A percentile compares a stretch with the other conserved stretches of the same genome.
These are phyloP conservation scores for Epichloe gansuensis DNA, from an alignment of 2,329 filamentous ascomycete species.

Conservation along the genomic window DNA sequence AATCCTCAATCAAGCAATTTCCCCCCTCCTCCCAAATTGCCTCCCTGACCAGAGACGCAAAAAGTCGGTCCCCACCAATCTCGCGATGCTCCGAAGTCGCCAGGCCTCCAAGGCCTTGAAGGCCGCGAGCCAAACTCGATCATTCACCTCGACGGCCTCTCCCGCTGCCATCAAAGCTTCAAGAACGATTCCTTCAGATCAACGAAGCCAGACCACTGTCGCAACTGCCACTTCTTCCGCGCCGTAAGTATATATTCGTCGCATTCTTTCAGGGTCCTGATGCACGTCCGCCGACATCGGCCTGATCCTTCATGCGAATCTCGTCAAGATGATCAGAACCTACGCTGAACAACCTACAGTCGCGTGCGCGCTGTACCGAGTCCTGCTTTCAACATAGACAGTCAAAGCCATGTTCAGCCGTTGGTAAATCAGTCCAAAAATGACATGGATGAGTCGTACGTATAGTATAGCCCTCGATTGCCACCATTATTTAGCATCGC, in stretches of 20 bases:
- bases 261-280: conserved; percentile 1
- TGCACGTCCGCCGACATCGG: conserved; percentile 6
- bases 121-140: conserved; percentile 27
- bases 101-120: conserved; percentile 34
- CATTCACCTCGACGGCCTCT: conserved; percentile 28
- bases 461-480: conserved; percentile 32
- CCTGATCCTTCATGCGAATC: background rate
- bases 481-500: background rate
- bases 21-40: background rate
- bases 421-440: conserved; percentile 46
- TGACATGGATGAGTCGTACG: conserved; percentile 73
- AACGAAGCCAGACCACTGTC: conserved; percentile 37
- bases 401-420: conserved; percentile 53
- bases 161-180: conserved; percentile 22
- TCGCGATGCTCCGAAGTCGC: conserved; percentile 36
- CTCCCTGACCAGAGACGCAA: background rate
- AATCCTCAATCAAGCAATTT: background rate
- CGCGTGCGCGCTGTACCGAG: conserved; percentile 46
- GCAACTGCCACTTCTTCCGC: conserved; percentile 30
- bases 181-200: conserved; percentile 27
- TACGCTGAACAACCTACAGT: conserved; percentile 7
- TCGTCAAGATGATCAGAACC: background rate
- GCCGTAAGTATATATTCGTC: conserved; percentile 33
- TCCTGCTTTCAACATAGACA: conserved; percentile 43
- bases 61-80: conserved; percentile 1